Conservation (phyloP, 1,284 basidiomycete species). For the Cystobasidium pallidum region DNA sequence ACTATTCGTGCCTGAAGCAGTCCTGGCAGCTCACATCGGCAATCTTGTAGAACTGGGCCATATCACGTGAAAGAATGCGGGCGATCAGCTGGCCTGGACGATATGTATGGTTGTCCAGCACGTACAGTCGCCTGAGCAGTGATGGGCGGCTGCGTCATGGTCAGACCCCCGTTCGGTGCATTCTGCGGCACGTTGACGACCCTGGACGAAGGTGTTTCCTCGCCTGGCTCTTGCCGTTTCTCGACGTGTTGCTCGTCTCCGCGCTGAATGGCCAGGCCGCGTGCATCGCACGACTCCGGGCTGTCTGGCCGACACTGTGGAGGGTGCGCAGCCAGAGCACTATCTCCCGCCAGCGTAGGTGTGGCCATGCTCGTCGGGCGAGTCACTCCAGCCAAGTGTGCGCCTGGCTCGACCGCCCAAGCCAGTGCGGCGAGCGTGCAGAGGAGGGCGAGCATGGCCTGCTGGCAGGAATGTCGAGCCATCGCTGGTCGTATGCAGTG, state of each 20-base stretch:
- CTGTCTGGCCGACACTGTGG: background rate
- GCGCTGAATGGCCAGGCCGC: background rate
- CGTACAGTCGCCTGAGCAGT: conserved; percentile 58
- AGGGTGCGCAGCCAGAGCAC: background rate
- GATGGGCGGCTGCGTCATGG: conserved; percentile 76
- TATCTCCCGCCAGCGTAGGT: background rate
- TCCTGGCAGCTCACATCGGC: conserved; percentile 52
- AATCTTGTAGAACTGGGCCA: conserved; percentile 82
- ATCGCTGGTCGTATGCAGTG: background rate
- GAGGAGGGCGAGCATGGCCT: background rate
- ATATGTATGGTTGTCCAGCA: background rate
- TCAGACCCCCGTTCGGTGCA: conserved; percentile 64
- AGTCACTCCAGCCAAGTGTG: conserved; percentile 1
- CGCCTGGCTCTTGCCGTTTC: conserved; percentile 5
- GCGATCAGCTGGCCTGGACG: background rate
- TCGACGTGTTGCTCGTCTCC: background rate
- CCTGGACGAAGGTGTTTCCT: background rate
- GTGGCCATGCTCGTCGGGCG: background rate
- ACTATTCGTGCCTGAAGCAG: too few species aligned
- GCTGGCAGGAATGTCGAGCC: background rate
- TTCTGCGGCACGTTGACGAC: conserved; percentile 28
- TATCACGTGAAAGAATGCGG: background rate
- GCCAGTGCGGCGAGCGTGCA: background rate
- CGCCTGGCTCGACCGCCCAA: background rate
- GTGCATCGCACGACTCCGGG: background rate